A percentile compares a stretch with the other conserved stretches of the same genome.
phyloP scores from a whole-genome alignment of 179 eudicot genomes.

The Nepenthes alata region DNA sequence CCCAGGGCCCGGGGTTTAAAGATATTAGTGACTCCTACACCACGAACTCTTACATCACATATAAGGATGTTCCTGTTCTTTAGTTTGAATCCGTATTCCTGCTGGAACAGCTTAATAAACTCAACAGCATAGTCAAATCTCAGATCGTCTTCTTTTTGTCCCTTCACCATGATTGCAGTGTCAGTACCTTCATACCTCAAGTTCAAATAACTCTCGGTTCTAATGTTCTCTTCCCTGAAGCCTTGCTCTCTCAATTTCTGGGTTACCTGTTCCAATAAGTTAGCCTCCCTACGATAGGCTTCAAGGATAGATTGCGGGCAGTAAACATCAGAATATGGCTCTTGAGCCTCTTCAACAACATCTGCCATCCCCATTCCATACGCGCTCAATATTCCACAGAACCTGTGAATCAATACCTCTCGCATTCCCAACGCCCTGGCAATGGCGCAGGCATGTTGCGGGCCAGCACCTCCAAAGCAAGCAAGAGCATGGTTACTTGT shows the following conservation, averaged over 20 bases:
- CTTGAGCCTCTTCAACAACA: conserved; percentile 90
- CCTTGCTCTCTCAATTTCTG: conserved; percentile 32
- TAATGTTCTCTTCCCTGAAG: conserved; percentile 45
- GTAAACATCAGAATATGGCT: conserved; percentile 78
- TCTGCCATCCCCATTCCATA: conserved; percentile 99
- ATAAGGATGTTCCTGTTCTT: conserved; percentile 65
- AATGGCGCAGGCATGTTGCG: conserved; percentile 98
- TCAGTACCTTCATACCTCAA: conserved; percentile 91
- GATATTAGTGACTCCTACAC: conserved; percentile 84
- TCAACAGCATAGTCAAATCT: conserved; percentile 63
- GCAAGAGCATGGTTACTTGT: conserved; percentile 91
- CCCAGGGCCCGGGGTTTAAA: conserved; percentile 57
- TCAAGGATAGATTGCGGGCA: conserved; percentile 57
- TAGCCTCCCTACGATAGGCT: conserved; percentile 57
- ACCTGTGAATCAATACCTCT: conserved; percentile 79
- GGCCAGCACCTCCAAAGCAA: conserved; percentile 99
- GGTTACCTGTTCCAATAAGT: conserved; percentile 38
- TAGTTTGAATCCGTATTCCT: conserved; percentile 84
- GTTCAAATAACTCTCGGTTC: conserved; percentile 62
- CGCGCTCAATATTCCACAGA: conserved; percentile 93
- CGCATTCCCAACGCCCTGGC: conserved; percentile 92
- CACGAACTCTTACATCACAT: conserved; percentile 91
- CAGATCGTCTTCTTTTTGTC: conserved; percentile 24
- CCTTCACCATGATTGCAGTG: conserved; percentile 92
- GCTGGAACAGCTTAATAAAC: conserved; percentile 72